Base-by-base conservation (phyloP, 306 rosid genomes). In the cucumber (Cucumis sativus) region DNA sequence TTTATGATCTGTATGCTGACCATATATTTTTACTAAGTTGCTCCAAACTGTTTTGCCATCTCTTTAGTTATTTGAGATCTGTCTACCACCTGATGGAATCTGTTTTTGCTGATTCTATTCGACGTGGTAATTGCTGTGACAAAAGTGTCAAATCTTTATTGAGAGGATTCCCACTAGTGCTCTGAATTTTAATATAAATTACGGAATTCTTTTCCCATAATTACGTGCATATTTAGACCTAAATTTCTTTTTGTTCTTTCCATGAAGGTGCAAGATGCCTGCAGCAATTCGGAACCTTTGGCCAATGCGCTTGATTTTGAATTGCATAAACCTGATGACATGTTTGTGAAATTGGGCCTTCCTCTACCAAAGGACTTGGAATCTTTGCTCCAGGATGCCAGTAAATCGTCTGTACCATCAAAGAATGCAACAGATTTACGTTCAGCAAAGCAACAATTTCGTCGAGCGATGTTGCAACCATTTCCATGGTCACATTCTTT, bases 401-500 rank as follows among this genome's bases (percentile, higher is more conserved):
- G 88, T 77, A 96, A 92, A 84, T 87, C 84, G 80, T 76, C 82
- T 55, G 40, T 77, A 71, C 76, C 89, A 75, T 78, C 91, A 41
- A 96, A 81, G 80, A 91, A 70, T 89, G 83, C 76, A 49, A 67
- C 87, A 75, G 99, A 92, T 79, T 74, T 80, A 33, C 95, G 97
- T 57, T 70, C 89, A 17, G 85, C 87, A 81, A 92, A 89, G 91
- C 96, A 89, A 84, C 84, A 85, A 78, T 79, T 86, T 79, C 92
- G 92, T 68, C 85, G 88, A 55, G 86, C 88, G 52, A 91, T 91
- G 88, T 89, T 96, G 88, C 89, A 92, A 15, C 84, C 97, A 57
- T 91, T 92, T 87, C 87, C 88, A 43, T 96, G 99, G 99, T 96
- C 98, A 55, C 91, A 96, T 82, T 74, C 88, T 79, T 91, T 88